These are phyloP conservation scores for Elaeagnus macrophylla DNA, from an alignment of 306 rosid species.

Conservation along the genomic window DNA sequence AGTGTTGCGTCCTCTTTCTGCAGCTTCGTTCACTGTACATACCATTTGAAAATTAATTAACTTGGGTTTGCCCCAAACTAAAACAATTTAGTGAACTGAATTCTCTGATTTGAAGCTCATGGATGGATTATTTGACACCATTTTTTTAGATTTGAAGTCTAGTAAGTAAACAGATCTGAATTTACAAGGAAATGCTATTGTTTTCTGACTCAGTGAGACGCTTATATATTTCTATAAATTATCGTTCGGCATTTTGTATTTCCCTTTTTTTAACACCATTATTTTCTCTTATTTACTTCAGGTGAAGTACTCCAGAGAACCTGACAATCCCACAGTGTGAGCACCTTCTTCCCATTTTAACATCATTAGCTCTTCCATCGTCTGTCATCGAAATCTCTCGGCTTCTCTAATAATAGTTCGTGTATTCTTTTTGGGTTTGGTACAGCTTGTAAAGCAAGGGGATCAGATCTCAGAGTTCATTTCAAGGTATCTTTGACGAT, in stretches of 20 bases:
- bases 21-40: not conserved
- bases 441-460: constrained; percentile 98
- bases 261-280: not conserved
- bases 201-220: constrained; percentile 15
- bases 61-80: constrained; percentile 21
- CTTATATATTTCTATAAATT: constrained; percentile 5
- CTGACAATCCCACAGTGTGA: constrained; percentile 83
- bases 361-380: not conserved
- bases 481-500: constrained; percentile 53
- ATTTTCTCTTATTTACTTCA: constrained; percentile 9
- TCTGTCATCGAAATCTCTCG: not conserved
- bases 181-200: constrained; percentile 14
- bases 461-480: constrained; percentile 83
- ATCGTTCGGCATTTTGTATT: too few relatives aligned
- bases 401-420: not conserved
- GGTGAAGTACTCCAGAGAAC: constrained; percentile 97
- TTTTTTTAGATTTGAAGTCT: constrained; percentile 32
- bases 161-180: constrained; percentile 77
- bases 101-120: constrained; percentile 29
- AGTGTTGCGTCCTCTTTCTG: not conserved
- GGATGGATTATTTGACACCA: constrained; percentile 27
- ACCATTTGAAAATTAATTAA: constrained; percentile 7
- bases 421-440: not conserved
- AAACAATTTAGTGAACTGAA: constrained; percentile 27
- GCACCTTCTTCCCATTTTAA: not conserved